A percentile compares a stretch with the other conserved stretches of the same genome.
These are phyloP conservation scores for Blakeslea trispora DNA, from an alignment of 371 early-diverging fungal genomes.

Conservation along the genomic window DNA sequence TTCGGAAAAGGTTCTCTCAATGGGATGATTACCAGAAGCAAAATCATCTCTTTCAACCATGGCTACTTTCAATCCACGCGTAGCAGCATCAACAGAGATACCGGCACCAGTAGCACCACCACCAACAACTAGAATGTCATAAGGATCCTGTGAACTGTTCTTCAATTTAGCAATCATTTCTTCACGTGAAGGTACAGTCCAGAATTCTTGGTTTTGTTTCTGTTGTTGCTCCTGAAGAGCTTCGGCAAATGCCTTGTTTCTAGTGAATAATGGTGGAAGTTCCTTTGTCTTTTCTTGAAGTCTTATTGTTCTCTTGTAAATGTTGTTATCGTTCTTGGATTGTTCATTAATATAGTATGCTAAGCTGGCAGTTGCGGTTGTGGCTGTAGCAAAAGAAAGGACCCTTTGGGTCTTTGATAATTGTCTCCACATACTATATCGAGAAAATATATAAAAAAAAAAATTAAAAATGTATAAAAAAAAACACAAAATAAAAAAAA, in stretches of 20 bases:
- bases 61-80: constrained; percentile 95
- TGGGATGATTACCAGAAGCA: constrained; percentile 67
- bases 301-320: constrained; percentile 15
- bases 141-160: constrained; percentile 54
- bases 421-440: constrained; percentile 47
- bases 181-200: constrained; percentile 72
- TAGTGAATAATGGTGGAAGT: constrained; percentile 21
- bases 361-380: constrained; percentile 36
- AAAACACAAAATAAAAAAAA: constrained; percentile 12
- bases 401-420: constrained; percentile 44
- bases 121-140: constrained; percentile 96
- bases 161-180: constrained; percentile 73
- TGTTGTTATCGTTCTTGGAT: constrained; percentile 15
- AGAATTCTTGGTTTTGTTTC: constrained; percentile 54
- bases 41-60: constrained; percentile 98
- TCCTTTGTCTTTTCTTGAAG: constrained; percentile 21
- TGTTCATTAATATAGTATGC: constrained; percentile 36
- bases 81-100: constrained; percentile 95
- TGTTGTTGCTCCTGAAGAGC: constrained; percentile 32
- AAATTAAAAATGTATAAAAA: constrained; percentile 4
- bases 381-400: constrained; percentile 28
- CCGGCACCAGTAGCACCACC: constrained; percentile 99
- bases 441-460: no score
- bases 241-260: constrained; percentile 44
- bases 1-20: neutral